Evolutionary conservation across 148 eudicot species (phyloP).

Genomic region (Vaccinium macrocarpon): DNA sequence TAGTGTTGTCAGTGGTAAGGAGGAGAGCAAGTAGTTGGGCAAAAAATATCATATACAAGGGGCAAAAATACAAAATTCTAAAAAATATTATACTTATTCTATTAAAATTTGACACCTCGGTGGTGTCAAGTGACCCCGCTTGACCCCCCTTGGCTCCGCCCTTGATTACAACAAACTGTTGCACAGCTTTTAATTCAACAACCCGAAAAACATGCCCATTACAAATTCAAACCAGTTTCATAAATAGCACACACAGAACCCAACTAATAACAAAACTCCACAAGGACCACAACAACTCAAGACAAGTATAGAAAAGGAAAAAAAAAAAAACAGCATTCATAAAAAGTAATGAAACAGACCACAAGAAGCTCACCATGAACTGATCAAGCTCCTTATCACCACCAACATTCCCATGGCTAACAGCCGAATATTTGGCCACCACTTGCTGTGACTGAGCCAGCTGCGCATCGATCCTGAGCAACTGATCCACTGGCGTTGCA

Average conservation of each 20-base stretch:
- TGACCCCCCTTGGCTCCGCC: too few species aligned
- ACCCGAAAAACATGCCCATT: neutral
- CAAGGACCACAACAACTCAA: neutral
- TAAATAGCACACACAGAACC: conserved; percentile 7
- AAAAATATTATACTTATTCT: too few species aligned
- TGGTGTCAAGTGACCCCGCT: too few species aligned
- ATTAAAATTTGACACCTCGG: too few species aligned
- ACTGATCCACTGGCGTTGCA: conserved; percentile 91
- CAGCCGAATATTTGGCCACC: conserved; percentile 56
- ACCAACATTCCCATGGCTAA: conserved; percentile 30
- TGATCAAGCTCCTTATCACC: conserved; percentile 90
- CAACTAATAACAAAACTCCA: neutral
- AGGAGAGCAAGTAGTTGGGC: too few species aligned
- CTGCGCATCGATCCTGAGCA: conserved; percentile 86
- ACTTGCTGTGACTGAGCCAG: conserved; percentile 71
- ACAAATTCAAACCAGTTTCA: conserved; percentile 11
- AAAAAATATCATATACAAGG: too few species aligned
- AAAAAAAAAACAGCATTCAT: neutral
- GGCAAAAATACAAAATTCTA: too few species aligned
- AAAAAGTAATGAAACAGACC: neutral
- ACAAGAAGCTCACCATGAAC: conserved; percentile 60
- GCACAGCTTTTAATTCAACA: conserved; percentile 4
- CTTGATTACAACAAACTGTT: neutral
- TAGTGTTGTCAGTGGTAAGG: too few species aligned
- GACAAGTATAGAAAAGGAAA: neutral